Base-by-base conservation (phyloP, 495 filamentous ascomycete species). In the Xylaria longipes region DNA sequence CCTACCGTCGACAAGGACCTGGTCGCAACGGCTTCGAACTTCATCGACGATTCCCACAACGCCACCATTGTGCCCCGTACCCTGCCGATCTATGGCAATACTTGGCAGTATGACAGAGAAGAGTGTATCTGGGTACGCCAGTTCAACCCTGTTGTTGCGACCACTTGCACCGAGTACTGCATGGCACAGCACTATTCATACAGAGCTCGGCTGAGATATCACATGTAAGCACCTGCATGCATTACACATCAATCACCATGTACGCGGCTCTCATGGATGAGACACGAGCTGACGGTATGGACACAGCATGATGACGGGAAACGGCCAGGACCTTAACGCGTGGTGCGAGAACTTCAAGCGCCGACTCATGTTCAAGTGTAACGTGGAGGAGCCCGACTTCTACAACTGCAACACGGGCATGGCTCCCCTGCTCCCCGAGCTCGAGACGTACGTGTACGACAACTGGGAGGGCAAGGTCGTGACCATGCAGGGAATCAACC, bases 91-190 rank as follows among this genome's bases (percentile, higher is more conserved):
- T 37, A 22, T 5, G 57, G 57, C 31, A 14, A 37, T 5, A 2
- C 57, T 65, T 60, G 57, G 57, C 57, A 60, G 33, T 60, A 60
- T 37, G 57, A 60, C 57, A 70, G 50, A 20, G 68, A 66, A 7
- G 72, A 76, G 62, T 76, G 69, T 41, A 72, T 60, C 72, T n/a
- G 74, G 73, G 41, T 76, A 70, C 41, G 69, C 64, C 54, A 72
- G 71, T 46, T 72, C 69, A 65, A 67, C 73, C 73, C 48, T 61
- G 72, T 17, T 25, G 71, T 15, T 61, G 74, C 37, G 71, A 72
- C 31, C 65, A 76, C 31, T 50, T 76, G 74, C 73, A 43, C 71
- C 63, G 56, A 39, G 7, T 45, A 45, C 39, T 65, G 37, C 39
- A 29, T 65, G 35, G 17, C 39, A 15, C 11, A 15, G 9, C 37